A percentile compares a stretch with the other conserved stretches of the same genome.
Conservation (phyloP, 345 rosid genomes). For the Carallia brachiata region DNA sequence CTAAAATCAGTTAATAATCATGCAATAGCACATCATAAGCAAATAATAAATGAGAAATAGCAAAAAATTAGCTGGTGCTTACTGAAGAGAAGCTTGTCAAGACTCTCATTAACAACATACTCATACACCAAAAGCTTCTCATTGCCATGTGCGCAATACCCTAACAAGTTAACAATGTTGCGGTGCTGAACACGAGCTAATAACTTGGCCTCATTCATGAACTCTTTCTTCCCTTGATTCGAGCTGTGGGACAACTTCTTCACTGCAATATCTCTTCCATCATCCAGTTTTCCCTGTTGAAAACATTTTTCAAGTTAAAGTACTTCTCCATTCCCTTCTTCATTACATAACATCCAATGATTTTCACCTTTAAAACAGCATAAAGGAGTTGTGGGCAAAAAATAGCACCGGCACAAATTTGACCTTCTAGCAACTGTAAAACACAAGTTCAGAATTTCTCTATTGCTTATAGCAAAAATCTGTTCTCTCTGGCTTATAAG, state of each 20-base stretch:
- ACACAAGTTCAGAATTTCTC: too few relatives aligned
- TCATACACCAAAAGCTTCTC: conserved; percentile 96
- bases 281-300: conserved; percentile 70
- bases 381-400: too few relatives aligned
- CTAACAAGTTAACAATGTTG: conserved; percentile 84
- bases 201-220: conserved; percentile 80
- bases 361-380: too few relatives aligned
- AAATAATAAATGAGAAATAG: background rate
- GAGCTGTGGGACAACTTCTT: conserved; percentile 79
- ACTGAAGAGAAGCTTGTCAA: conserved; percentile 93
- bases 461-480: too few relatives aligned
- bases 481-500: too few relatives aligned
- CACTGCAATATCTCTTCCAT: conserved; percentile 97
- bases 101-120: conserved; percentile 77
- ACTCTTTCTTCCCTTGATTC: conserved; percentile 83
- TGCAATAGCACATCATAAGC: too few relatives aligned
- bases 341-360: too few relatives aligned
- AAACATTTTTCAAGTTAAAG: conserved; percentile 11
- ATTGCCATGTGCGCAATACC: conserved; percentile 73
- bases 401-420: too few relatives aligned
- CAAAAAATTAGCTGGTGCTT: conserved; percentile 32
- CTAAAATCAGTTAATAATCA: background rate
- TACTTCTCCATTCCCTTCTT: too few relatives aligned
- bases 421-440: too few relatives aligned
- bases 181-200: conserved; percentile 92